phyloP scores from a whole-genome alignment of 495 filamentous ascomycete species.

The Endocarpon pusillum region DNA sequence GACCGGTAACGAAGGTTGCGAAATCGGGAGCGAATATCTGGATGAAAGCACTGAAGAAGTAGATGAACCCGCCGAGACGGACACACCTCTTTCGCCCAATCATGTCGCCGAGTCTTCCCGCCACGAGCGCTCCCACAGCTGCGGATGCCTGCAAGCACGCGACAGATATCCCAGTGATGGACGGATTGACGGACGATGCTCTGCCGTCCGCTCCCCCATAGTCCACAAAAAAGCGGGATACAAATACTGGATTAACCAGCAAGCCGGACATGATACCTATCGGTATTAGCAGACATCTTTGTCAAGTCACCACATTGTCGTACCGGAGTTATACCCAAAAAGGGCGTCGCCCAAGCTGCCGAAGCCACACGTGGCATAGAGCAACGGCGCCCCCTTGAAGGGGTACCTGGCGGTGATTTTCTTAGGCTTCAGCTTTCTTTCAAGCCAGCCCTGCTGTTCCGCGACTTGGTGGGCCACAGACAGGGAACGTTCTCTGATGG shows the following conservation, averaged over 20 bases:
- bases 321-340: slow-evolving; percentile 18
- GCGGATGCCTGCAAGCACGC: slow-evolving; percentile 18
- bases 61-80: slow-evolving; percentile 17
- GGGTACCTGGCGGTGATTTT: slow-evolving; percentile 14
- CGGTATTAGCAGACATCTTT: slow-evolving; percentile 4
- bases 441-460: slow-evolving; percentile 13
- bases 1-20: slow-evolving; percentile 13
- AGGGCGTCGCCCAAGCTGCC: slow-evolving; percentile 17
- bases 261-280: slow-evolving; percentile 18
- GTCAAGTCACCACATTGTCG: not conserved
- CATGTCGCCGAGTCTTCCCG: slow-evolving; percentile 16
- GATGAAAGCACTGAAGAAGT: slow-evolving; percentile 18
- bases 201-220: slow-evolving; percentile 15
- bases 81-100: slow-evolving; percentile 19
- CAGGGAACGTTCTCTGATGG: slow-evolving; percentile 4
- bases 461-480: slow-evolving; percentile 8
- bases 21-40: slow-evolving; percentile 18
- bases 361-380: slow-evolving; percentile 17
- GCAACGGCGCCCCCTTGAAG: slow-evolving; percentile 11
- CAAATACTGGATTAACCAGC: slow-evolving; percentile 15
- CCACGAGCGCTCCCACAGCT: slow-evolving; percentile 14
- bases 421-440: slow-evolving; percentile 15
- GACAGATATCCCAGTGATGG: slow-evolving; percentile 18
- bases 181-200: slow-evolving; percentile 11
- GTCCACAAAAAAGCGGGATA: slow-evolving; percentile 15